Evolutionary conservation across 805 yeast species (phyloP).

Genomic region (Schwanniomyces polymorphus): DNA sequence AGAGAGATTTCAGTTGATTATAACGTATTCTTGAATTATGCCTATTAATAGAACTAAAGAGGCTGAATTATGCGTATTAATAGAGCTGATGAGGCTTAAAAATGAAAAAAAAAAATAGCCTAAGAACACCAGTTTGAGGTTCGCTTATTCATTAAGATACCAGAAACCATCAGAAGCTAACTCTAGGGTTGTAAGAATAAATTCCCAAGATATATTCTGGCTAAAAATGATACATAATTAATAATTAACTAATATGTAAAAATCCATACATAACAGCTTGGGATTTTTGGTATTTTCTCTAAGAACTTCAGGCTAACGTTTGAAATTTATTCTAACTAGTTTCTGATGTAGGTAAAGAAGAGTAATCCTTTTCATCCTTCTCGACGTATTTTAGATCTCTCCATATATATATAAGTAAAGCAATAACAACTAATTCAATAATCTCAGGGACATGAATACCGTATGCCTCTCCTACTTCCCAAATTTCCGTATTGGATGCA

Average conservation of each 20-base stretch:
- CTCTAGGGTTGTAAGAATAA: too few relatives aligned
- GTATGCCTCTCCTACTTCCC: background rate
- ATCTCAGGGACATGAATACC: background rate
- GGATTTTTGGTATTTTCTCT: too few relatives aligned
- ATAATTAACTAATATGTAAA: too few relatives aligned
- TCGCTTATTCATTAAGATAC: too few relatives aligned
- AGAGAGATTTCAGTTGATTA: background rate
- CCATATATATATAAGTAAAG: background rate
- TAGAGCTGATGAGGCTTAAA: too few relatives aligned
- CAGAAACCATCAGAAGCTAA: too few relatives aligned
- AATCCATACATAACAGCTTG: too few relatives aligned
- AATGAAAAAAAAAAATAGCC: too few relatives aligned
- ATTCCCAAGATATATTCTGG: too few relatives aligned
- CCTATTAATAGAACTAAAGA: background rate
- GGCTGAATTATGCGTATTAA: background rate
- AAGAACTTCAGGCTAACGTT: background rate
- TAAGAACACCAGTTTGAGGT: too few relatives aligned
- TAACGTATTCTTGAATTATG: background rate
- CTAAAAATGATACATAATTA: too few relatives aligned
- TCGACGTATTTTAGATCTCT: constrained; percentile 2
- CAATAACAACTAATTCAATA: constrained; percentile 1
- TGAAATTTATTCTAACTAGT: background rate
- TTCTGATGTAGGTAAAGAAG: background rate
- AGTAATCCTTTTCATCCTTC: constrained; percentile 1
- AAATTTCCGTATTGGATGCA: background rate